A percentile compares a stretch with the other conserved stretches of the same genome.
Conservation (phyloP, 768 basidiomycete species). For the Phaeotremella fagi region DNA sequence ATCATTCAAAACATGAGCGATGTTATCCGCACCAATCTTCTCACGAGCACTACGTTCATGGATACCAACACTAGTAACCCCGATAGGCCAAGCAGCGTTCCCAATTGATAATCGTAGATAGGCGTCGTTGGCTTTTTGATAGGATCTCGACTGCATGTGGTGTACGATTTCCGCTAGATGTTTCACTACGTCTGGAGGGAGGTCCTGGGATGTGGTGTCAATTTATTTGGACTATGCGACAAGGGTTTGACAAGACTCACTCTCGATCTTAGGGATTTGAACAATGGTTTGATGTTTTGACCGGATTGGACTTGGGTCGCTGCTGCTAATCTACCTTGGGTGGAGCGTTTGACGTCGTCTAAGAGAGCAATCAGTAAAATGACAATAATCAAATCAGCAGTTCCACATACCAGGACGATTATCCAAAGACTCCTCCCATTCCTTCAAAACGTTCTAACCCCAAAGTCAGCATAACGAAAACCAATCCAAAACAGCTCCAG, state of each 20-base stretch:
- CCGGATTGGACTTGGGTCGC: conserved; percentile 94
- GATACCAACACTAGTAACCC: conserved; percentile 99
- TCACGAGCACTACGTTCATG: conserved; percentile 97
- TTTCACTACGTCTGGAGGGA: conserved; percentile 77
- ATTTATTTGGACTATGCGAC: neutral
- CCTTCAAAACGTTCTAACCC: conserved; percentile 66
- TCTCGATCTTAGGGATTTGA: conserved; percentile 80
- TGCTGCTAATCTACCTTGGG: conserved; percentile 87
- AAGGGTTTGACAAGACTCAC: conserved; percentile 53
- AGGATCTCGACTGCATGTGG: conserved; percentile 91
- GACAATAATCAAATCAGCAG: neutral
- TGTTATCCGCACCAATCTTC: conserved; percentile 94
- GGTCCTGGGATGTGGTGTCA: conserved; percentile 51
- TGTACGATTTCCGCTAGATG: conserved; percentile 89
- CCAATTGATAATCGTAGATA: conserved; percentile 96
- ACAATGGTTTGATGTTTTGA: conserved; percentile 93
- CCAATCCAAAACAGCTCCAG: neutral
- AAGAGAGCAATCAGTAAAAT: neutral
- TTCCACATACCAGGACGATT: conserved; percentile 71
- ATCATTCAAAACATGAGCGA: conserved; percentile 97
- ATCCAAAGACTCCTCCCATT: conserved; percentile 95
- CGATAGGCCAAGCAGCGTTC: conserved; percentile 99
- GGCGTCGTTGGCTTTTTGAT: conserved; percentile 92
- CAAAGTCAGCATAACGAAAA: neutral
- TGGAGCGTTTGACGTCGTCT: conserved; percentile 82